Conservation (phyloP, 768 basidiomycete species). For the Suillus subaureus region DNA sequence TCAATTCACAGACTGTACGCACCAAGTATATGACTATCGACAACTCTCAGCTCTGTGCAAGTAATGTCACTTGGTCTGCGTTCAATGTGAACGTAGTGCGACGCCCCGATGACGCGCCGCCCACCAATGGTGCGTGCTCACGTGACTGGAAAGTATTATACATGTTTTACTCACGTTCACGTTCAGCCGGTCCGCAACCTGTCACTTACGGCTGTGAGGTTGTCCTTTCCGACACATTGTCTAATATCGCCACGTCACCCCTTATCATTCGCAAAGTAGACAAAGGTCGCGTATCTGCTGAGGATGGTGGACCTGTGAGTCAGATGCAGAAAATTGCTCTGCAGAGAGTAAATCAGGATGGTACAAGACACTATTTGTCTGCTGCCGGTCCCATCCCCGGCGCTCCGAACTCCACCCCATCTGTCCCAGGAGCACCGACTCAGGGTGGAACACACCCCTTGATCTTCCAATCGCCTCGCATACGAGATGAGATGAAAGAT, state of each 20-base stretch:
- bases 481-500: constrained; percentile 82
- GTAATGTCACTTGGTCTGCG: constrained; percentile 90
- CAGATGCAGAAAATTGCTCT: constrained; percentile 97
- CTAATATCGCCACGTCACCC: constrained; percentile 84
- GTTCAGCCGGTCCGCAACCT: constrained; percentile 68
- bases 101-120: constrained; percentile 63
- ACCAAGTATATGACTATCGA: constrained; percentile 98
- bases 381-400: constrained; percentile 86
- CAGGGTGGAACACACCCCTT: constrained; percentile 83
- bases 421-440: constrained; percentile 73
- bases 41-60: constrained; percentile 80
- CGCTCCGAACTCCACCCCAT: constrained; percentile 66
- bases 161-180: constrained; percentile 41
- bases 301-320: constrained; percentile 90
- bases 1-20: constrained; percentile 95
- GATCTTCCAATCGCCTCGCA: constrained; percentile 75
- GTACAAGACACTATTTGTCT: constrained; percentile 83
- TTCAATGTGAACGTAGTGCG: constrained; percentile 92
- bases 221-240: constrained; percentile 79
- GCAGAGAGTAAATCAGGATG: constrained; percentile 80
- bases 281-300: constrained; percentile 83
- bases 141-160: constrained; percentile 48
- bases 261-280: constrained; percentile 92
- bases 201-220: constrained; percentile 93
- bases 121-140: constrained; percentile 64